These are phyloP conservation scores for Lasiosphaeriaceae sp. DNA, from an alignment of 495 filamentous ascomycete genomes.

Conservation along the genomic window DNA sequence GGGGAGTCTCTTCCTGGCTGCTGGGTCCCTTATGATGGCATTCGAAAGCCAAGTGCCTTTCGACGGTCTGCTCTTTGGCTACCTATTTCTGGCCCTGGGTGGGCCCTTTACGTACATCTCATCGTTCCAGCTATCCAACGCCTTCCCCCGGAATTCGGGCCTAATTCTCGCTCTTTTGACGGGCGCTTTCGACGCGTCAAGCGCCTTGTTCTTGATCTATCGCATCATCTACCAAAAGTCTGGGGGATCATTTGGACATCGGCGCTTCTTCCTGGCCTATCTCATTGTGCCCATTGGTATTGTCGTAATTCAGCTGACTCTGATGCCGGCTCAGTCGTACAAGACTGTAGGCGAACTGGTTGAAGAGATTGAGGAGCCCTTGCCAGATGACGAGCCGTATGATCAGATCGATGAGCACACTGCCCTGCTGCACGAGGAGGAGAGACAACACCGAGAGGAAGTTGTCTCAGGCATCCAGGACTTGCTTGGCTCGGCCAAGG, in stretches of 20 bases:
- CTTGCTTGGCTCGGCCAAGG: conserved; percentile 62
- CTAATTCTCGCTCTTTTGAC: conserved; percentile 81
- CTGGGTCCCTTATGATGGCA: conserved; percentile 68
- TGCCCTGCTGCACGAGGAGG: conserved; percentile 58
- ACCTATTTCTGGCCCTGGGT: conserved; percentile 77
- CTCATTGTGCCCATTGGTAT: conserved; percentile 72
- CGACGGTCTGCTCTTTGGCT: conserved; percentile 74
- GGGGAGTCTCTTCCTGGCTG: conserved; percentile 61
- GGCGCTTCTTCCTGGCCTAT: conserved; percentile 73
- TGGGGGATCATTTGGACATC: conserved; percentile 55
- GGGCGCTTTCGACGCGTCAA: conserved; percentile 85
- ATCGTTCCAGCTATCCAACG: conserved; percentile 89
- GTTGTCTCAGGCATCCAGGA: conserved; percentile 70
- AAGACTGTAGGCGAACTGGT: conserved; percentile 85
- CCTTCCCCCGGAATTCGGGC: conserved; percentile 81
- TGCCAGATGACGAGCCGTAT: conserved; percentile 26
- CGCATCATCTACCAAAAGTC: conserved; percentile 67
- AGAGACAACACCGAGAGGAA: conserved; percentile 60
- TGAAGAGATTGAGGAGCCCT: conserved; percentile 57
- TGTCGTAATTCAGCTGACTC: conserved; percentile 59
- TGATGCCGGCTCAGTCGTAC: conserved; percentile 80
- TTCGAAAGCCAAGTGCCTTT: conserved; percentile 61
- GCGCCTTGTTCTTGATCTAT: conserved; percentile 85
- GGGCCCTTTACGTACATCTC: conserved; percentile 90
- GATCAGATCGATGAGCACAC: conserved; percentile 60